phyloP scores from a whole-genome alignment of 2,329 filamentous ascomycete genomes.

The Fusarium solani-melongenae region DNA sequence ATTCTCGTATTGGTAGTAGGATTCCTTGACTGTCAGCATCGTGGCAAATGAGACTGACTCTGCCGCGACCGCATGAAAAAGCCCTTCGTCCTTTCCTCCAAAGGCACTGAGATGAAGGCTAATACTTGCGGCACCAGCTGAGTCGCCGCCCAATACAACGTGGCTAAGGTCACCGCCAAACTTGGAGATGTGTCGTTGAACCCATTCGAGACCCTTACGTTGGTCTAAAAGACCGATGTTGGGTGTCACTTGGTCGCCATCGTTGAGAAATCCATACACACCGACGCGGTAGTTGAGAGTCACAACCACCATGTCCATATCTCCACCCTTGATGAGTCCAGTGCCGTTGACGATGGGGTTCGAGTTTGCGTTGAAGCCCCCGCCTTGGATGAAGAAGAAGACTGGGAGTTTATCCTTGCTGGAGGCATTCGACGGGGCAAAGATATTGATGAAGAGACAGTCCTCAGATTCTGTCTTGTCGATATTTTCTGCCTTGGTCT shows the following conservation, averaged over 20 bases:
- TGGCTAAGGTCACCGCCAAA: constrained; percentile 78
- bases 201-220: constrained; percentile 75
- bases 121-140: constrained; percentile 75
- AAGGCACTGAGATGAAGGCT: constrained; percentile 70
- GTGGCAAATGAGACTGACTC: constrained; percentile 64
- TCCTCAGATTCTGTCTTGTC: constrained; percentile 63
- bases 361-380: constrained; percentile 66
- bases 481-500: constrained; percentile 15
- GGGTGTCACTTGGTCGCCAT: constrained; percentile 64
- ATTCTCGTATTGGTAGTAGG: constrained; percentile 64
- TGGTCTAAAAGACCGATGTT: constrained; percentile 81
- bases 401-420: constrained; percentile 69
- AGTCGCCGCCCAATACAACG: constrained; percentile 75
- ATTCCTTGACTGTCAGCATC: constrained; percentile 57
- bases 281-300: constrained; percentile 83
- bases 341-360: constrained; percentile 68
- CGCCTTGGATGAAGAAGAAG: constrained; percentile 68
- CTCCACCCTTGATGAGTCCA: constrained; percentile 67
- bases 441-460: constrained; percentile 76
- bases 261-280: constrained; percentile 76
- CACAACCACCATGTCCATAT: constrained; percentile 73
- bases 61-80: constrained; percentile 64
- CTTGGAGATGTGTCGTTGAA: constrained; percentile 70
- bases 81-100: constrained; percentile 57
- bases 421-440: constrained; percentile 66